Conservation (phyloP, 2,329 filamentous ascomycete genomes). For the Sporothrix variecibatus region DNA sequence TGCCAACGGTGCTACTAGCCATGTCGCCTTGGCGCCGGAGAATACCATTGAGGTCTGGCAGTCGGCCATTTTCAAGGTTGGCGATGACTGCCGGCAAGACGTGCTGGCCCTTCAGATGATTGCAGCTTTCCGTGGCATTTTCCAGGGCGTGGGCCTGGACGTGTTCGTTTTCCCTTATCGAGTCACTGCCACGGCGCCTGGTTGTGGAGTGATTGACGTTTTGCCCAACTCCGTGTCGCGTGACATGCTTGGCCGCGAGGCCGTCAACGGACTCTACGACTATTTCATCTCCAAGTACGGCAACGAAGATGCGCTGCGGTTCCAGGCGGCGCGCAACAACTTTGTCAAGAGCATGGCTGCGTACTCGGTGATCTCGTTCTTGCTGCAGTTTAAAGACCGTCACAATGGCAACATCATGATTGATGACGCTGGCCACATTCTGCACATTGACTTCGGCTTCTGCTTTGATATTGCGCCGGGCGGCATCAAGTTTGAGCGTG, state of each 20-base stretch:
- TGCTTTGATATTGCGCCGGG: conserved; percentile 98
- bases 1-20: neutral
- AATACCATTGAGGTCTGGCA: conserved; percentile 94
- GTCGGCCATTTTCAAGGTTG: conserved; percentile 99
- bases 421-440: conserved; percentile 92
- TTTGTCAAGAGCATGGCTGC: conserved; percentile 99
- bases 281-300: conserved; percentile 98
- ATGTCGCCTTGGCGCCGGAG: conserved; percentile 36
- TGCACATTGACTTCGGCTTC: conserved; percentile 99
- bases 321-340: conserved; percentile 93
- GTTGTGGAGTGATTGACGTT: conserved; percentile 97
- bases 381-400: conserved; percentile 97
- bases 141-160: conserved; percentile 90
- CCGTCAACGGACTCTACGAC: conserved; percentile 96
- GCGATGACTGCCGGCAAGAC: conserved; percentile 96
- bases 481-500: conserved; percentile 95
- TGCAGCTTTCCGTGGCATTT: conserved; percentile 94
- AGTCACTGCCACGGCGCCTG: conserved; percentile 94
- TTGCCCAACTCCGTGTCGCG: conserved; percentile 96
- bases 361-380: conserved; percentile 94
- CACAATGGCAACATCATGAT: conserved; percentile 99
- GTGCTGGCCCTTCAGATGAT: conserved; percentile 97
- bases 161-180: conserved; percentile 97
- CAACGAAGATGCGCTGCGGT: conserved; percentile 89
- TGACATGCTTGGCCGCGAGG: conserved; percentile 97